Evolutionary conservation across 2,329 filamentous ascomycete genomes (phyloP), one percentile per base, ranked within the genome.

Genomic region (Fusarium chaquense): DNA sequence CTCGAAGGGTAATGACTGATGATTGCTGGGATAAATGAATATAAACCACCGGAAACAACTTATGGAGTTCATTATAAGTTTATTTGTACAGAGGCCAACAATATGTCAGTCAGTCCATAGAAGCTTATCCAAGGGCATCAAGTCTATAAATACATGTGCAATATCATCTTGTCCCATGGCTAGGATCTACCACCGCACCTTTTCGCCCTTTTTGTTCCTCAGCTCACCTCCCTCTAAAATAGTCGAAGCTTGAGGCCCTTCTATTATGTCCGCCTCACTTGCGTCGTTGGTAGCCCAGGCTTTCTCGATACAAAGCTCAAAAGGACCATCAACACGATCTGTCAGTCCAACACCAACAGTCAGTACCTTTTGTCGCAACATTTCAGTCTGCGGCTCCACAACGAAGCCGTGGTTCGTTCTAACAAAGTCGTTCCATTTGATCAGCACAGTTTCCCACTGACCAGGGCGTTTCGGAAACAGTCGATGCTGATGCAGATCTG

Each of bases 401-500:
- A 97, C 93, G 74, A 93, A 89, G 9, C 96, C 96, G 76, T 97
- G 89, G 77, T 98, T 98, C 16, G 96, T 99, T 68, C 96, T 87
- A 62, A 99, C 95, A 81, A 99, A 98, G 70, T 97, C 93, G 73
- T 90, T 91, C 87, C 94, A 96, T 67, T 91, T 92, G 69, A 99
- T 91, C 47, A 97, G 80, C n/a, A 98, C 87, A 3, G 96, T 98
- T 84, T 99, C 95, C 96, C 96, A 99, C 75, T 94, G 87, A 1
- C 94, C 94, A 0, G 92, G 90, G 11, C 88, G 87, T 75, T 90
- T 91, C 11, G 91, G 86, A 73, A 93, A 97, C 6, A 99, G 81
- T 51, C 96, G 86, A 80, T 99, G 96, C 79, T 99, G 96, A 79
- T 98, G 96, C 68, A 99, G 85, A 78, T 99, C 96, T n/a, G 94